Percentiles rank a stretch among this genome's conserved stretches.
Evolutionary conservation across 1,284 basidiomycete species (phyloP).

Genomic region (Cryptococcus wingfieldii): DNA sequence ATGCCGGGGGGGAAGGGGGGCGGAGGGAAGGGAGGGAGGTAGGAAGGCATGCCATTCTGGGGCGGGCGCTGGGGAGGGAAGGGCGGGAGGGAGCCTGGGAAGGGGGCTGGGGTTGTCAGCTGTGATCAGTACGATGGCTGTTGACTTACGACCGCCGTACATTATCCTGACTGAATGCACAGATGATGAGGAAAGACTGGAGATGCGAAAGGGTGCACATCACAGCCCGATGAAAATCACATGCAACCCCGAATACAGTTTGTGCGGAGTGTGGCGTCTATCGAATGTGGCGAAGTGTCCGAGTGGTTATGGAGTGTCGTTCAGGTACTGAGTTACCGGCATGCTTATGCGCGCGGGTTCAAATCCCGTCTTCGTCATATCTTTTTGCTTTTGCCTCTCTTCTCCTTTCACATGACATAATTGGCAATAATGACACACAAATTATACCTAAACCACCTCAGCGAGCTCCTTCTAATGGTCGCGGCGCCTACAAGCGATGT

Average conservation of each 20-base stretch:
- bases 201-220: too few species aligned
- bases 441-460: too few species aligned
- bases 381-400: too few species aligned
- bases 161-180: background rate
- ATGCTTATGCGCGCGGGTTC: conserved; percentile 30
- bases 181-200: too few species aligned
- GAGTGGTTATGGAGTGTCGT: conserved; percentile 18
- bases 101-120: conserved; percentile 12
- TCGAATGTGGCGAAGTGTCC: conserved; percentile 9
- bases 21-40: conserved; percentile 21
- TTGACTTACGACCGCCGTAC: background rate
- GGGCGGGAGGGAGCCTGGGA: conserved; percentile 17
- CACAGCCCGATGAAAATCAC: too few species aligned
- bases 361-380: conserved; percentile 28
- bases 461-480: too few species aligned
- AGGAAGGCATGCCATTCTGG: conserved; percentile 5
- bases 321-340: conserved; percentile 7
- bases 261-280: too few species aligned
- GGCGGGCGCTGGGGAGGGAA: conserved; percentile 19
- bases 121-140: background rate
- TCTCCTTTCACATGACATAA: too few species aligned
- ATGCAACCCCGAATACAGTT: too few species aligned
- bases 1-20: conserved; percentile 26
- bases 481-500: too few species aligned
- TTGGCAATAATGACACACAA: too few species aligned